Evolutionary conservation across 495 filamentous ascomycete species (phyloP), one percentile per base, ranked within the genome.

Genomic region (Penicillium samsonianum): DNA sequence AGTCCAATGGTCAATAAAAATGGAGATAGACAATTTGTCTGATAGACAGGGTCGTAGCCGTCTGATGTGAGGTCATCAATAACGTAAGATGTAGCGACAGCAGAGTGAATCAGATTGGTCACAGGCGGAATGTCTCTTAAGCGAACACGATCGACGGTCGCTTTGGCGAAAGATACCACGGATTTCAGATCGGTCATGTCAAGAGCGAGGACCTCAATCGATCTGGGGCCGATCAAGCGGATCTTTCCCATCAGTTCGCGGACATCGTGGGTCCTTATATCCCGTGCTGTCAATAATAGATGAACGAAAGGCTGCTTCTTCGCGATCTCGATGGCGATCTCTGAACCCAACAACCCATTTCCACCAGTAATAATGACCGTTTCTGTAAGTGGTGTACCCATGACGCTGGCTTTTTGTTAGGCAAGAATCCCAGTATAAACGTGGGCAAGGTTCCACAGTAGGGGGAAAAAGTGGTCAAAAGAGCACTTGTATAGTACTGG

Each of bases 331-430:
- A 75, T 50, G 38, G 74, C 73, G 50, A 76, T 71, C 55, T 70
- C 70, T 28, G 74, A 75, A n/a, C 73, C 72, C 26, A 77, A 59
- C 2, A 50, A 57, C 12, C 74, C 74, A 65, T 69, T 73, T 22
- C 68, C 73, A n/a, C 73, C 74, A 30, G 74, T 77, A 38, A 77
- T 75, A 30, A 77, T 71, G 9, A 75, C 74, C 12, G 74, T 77
- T 35, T 72, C 73, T 26, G 64, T 62, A 16, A 77, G 69, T 54
- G 73, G 67, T 61, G 68, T 73, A 31, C 66, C 70, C 74, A 77
- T 77, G 20, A 50, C 30, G 19, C 31, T 22, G 42, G 31, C 14
- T 28, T 40, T 38, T 19, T 44, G 37, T 52, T 44, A 23, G 38
- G 37, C 42, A 43, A 31, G 26, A 14, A 12, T 55, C 38, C 10